Conservation (phyloP, 1,139 yeast species). For the Diutina mesorugosa region DNA sequence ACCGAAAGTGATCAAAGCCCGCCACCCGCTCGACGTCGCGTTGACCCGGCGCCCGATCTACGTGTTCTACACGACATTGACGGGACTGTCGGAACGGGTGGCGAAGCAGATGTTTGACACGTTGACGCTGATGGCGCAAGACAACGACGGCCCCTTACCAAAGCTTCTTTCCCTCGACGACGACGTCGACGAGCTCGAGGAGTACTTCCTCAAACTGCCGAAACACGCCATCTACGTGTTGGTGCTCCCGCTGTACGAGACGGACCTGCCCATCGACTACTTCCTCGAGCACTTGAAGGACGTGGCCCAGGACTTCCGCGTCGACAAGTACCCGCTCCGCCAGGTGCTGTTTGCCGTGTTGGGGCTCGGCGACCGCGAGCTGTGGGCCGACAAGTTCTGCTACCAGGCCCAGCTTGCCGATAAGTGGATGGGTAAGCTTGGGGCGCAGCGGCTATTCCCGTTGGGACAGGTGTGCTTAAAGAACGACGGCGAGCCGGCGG, state of each 20-base stretch:
- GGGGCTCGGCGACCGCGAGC: conserved; percentile 80
- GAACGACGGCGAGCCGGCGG: conserved; percentile 45
- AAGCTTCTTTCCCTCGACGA: conserved; percentile 57
- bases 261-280: conserved; percentile 85
- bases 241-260: conserved; percentile 83
- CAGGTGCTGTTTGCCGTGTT: conserved; percentile 61
- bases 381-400: conserved; percentile 75
- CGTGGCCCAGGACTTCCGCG: conserved; percentile 72
- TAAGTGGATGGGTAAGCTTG: conserved; percentile 65
- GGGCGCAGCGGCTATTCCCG: conserved; percentile 77
- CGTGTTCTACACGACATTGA: conserved; percentile 73
- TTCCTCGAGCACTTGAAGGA: conserved; percentile 73
- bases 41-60: conserved; percentile 6
- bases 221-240: conserved; percentile 43
- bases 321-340: conserved; percentile 67
- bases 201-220: conserved; percentile 62
- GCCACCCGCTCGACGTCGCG: neutral
- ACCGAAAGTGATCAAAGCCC: conserved; percentile 26
- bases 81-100: conserved; percentile 66
- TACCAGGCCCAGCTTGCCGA: conserved; percentile 75
- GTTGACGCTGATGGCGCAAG: conserved; percentile 9
- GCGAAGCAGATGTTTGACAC: conserved; percentile 39
- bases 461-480: conserved; percentile 80
- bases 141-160: conserved; percentile 31
- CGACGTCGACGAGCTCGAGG: conserved; percentile 76